phyloP scores from a whole-genome alignment of 176 grass and related monocot genomes.

The Ampelocalamus luodianensis region DNA sequence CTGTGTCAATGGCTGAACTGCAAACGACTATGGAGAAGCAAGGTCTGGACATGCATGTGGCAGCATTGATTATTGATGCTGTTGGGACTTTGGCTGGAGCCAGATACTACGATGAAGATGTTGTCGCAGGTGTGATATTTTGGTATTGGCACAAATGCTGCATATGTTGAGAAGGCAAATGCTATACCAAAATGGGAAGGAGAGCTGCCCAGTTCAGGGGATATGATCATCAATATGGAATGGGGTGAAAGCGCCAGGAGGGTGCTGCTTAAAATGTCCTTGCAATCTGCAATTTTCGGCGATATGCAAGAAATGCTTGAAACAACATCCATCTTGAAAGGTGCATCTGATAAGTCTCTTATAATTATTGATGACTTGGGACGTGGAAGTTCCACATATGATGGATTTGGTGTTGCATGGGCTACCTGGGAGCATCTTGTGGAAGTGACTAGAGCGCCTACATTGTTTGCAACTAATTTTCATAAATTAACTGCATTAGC shows the following conservation, averaged over 20 bases:
- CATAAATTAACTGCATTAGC: too few relatives aligned
- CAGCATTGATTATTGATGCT: slow-evolving; percentile 85
- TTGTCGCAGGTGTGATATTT: slow-evolving; percentile 82
- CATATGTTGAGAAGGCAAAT: slow-evolving; percentile 81
- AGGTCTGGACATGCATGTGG: slow-evolving; percentile 80
- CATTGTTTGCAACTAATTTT: too few relatives aligned
- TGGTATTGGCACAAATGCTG: slow-evolving; percentile 88
- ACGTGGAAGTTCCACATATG: too few relatives aligned
- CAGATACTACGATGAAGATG: slow-evolving; percentile 80
- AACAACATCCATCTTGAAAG: too few relatives aligned
- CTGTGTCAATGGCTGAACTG: slow-evolving; percentile 64
- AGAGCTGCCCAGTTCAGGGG: slow-evolving; percentile 60
- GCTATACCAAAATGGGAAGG: slow-evolving; percentile 74
- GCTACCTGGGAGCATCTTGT: too few relatives aligned
- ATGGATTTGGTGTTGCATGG: too few relatives aligned
- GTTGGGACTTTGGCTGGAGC: slow-evolving; percentile 84
- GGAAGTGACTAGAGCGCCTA: too few relatives aligned
- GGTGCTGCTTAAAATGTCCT: slow-evolving; percentile 70
- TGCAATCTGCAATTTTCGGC: slow-evolving; percentile 58
- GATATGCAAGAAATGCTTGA: too few relatives aligned
- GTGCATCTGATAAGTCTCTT: too few relatives aligned
- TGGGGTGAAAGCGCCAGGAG: slow-evolving; percentile 90
- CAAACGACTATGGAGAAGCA: slow-evolving; percentile 71
- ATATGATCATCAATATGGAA: slow-evolving; percentile 97
- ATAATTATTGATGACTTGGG: too few relatives aligned